These are phyloP conservation scores for Xerophyta viscosa DNA, from an alignment of 106 monocot genomes.

Conservation along the genomic window DNA sequence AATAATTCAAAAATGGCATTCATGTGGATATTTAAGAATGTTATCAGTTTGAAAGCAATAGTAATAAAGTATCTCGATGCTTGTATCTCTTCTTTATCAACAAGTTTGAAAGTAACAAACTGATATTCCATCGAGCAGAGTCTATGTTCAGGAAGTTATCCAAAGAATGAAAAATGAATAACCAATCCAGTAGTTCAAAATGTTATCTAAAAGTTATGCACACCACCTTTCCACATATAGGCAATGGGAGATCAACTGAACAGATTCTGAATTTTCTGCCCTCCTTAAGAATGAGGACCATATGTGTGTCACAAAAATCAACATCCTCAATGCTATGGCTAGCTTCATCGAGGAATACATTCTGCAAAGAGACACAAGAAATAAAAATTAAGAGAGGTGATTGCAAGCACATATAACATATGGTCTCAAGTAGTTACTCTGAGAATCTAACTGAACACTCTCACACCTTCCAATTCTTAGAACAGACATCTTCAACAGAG, in stretches of 20 bases:
- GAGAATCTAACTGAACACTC: constrained; percentile 6
- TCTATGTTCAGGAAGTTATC: too few species aligned
- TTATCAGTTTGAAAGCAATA: too few species aligned
- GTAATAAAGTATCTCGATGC: too few species aligned
- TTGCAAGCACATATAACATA: not conserved
- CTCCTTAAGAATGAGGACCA: constrained; percentile 71
- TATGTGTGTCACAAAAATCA: constrained; percentile 89
- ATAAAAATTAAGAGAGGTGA: not conserved
- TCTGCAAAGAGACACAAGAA: constrained; percentile 23
- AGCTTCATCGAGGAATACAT: constrained; percentile 59
- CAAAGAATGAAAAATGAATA: too few species aligned
- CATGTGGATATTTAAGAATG: too few species aligned
- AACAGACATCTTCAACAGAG: constrained; percentile 29
- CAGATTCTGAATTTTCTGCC: constrained; percentile 59
- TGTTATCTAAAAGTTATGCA: not conserved
- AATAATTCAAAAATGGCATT: too few species aligned
- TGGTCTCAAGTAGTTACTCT: not conserved
- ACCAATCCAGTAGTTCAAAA: too few species aligned
- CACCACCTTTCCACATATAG: constrained; percentile 35
- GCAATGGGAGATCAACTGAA: constrained; percentile 58
- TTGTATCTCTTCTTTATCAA: too few species aligned
- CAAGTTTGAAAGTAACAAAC: too few species aligned
- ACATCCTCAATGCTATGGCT: constrained; percentile 57
- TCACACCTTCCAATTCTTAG: constrained; percentile 73
- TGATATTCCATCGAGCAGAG: too few species aligned